Evolutionary conservation across 1,139 yeast genomes (phyloP).

Genomic region (Pneumocystis sp.): DNA sequence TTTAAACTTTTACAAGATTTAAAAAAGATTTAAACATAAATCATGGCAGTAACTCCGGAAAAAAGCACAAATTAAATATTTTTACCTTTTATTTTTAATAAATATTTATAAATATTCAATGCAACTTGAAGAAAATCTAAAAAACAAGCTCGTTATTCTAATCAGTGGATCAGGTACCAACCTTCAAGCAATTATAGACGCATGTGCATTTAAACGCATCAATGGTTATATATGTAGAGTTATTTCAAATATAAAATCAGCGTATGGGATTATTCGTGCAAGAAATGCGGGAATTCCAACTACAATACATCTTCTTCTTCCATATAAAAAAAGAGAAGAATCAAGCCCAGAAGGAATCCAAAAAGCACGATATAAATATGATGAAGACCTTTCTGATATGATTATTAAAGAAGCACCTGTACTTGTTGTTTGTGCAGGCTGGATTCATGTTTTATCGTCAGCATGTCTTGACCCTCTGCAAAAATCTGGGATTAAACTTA

Average conservation of each 20-base stretch:
- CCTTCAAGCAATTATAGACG: slow-evolving; percentile 82
- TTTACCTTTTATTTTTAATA: neutral
- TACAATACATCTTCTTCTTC: slow-evolving; percentile 53
- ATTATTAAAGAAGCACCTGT: slow-evolving; percentile 50
- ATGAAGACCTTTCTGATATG: slow-evolving; percentile 57
- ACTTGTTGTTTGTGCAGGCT: slow-evolving; percentile 90
- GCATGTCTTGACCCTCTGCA: slow-evolving; percentile 54
- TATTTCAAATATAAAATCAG: slow-evolving; percentile 66
- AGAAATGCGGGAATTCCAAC: slow-evolving; percentile 51
- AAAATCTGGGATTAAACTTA: slow-evolving; percentile 52
- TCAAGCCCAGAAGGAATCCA: slow-evolving; percentile 31
- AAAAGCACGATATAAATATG: slow-evolving; percentile 53
- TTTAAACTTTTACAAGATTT: neutral
- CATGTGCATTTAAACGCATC: slow-evolving; percentile 33
- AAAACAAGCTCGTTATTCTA: slow-evolving; percentile 33
- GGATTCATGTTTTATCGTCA: slow-evolving; percentile 87
- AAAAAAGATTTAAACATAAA: neutral
- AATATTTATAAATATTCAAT: neutral
- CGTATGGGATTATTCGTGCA: slow-evolving; percentile 78
- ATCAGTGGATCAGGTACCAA: slow-evolving; percentile 93
- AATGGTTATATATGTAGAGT: slow-evolving; percentile 45
- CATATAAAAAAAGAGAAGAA: slow-evolving; percentile 39
- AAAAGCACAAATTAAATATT: neutral
- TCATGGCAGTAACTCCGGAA: neutral
- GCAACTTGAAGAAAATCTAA: neutral